Percentiles rank a stretch among this genome's conserved stretches.
These are phyloP conservation scores for Citrus reticulata DNA, from an alignment of 345 rosid genomes.

Conservation along the genomic window DNA sequence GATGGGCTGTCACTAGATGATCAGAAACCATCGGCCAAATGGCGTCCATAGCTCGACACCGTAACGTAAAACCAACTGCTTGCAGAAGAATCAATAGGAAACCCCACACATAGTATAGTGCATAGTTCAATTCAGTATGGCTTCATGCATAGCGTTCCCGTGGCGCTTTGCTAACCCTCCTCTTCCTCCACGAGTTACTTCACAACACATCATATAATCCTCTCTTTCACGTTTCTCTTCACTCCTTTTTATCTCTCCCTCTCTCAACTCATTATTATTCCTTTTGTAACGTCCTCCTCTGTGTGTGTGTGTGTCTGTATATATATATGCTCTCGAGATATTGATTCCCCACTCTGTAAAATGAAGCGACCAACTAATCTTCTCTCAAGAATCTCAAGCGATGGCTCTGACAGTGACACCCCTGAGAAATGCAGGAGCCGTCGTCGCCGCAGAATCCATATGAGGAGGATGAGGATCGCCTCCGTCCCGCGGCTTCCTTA, in stretches of 20 bases:
- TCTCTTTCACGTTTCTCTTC: background rate
- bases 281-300: too few relatives aligned
- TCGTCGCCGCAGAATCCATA: constrained; percentile 27
- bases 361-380: background rate
- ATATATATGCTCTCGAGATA: background rate
- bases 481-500: background rate
- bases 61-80: background rate
- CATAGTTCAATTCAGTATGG: background rate
- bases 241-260: background rate
- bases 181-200: constrained; percentile 1
- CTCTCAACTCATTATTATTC: too few relatives aligned
- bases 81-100: too few relatives aligned
- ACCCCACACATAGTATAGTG: background rate
- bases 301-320: too few relatives aligned
- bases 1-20: background rate
- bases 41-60: background rate
- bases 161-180: background rate
- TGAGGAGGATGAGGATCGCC: background rate
- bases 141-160: constrained; percentile 4
- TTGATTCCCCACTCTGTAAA: background rate
- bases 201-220: background rate
- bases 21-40: background rate
- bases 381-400: background rate
- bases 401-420: constrained; percentile 3
- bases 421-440: constrained; percentile 29